phyloP scores from a whole-genome alignment of 805 yeast species.

The Starmerella floricola region DNA sequence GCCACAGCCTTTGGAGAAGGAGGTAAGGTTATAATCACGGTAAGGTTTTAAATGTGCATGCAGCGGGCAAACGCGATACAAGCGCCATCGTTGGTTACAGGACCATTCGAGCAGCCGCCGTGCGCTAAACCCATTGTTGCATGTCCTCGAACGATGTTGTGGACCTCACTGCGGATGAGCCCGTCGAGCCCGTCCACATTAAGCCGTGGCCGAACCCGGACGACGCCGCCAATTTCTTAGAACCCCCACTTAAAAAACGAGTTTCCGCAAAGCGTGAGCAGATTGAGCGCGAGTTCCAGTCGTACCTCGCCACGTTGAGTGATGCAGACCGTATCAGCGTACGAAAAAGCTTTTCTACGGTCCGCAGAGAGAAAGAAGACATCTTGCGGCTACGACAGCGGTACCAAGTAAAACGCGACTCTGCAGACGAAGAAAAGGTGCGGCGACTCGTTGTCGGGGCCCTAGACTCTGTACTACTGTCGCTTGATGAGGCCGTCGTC shows the following conservation, averaged over 20 bases:
- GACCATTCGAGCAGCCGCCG: too few species aligned
- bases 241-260: constrained; percentile 8
- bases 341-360: not conserved
- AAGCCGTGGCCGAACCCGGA: not conserved
- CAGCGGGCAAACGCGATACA: too few species aligned
- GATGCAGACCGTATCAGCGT: not conserved
- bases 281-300: constrained; percentile 3
- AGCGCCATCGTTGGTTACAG: too few species aligned
- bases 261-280: constrained; percentile 4
- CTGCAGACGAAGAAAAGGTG: not conserved
- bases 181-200: not conserved
- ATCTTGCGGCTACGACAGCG: not conserved
- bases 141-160: not conserved
- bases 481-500: constrained; percentile 1
- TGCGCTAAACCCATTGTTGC: too few species aligned
- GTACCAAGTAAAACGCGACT: not conserved
- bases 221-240: too few species aligned
- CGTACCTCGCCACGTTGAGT: constrained; percentile 2
- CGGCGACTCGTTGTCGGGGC: too few species aligned
- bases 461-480: constrained; percentile 1
- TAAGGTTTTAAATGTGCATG: not conserved
- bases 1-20: too few species aligned
- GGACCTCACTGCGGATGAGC: constrained; percentile 4
- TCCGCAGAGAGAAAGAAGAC: constrained; percentile 7
- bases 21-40: not conserved